A percentile compares a stretch with the other conserved stretches of the same genome.
Conservation (phyloP, 2,329 filamentous ascomycete species). For the Sarocladiaceae sp. region DNA sequence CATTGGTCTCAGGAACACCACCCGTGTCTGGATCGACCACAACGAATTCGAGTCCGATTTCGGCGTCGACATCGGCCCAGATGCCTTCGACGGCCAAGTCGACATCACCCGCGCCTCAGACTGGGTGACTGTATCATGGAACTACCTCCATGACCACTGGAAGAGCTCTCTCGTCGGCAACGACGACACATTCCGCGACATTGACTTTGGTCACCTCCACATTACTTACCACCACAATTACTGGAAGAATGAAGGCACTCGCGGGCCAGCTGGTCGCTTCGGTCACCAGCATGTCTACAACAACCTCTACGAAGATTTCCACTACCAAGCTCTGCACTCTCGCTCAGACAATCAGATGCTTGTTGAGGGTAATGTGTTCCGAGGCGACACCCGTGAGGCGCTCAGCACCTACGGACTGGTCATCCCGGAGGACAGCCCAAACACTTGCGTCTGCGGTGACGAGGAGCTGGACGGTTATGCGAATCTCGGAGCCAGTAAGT, state of each 20-base stretch:
- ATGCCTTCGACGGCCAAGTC: slow-evolving; percentile 39
- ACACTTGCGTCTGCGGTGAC: slow-evolving; percentile 48
- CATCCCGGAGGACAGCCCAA: slow-evolving; percentile 50
- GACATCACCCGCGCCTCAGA: slow-evolving; percentile 40
- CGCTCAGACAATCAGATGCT: slow-evolving; percentile 44
- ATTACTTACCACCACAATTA: slow-evolving; percentile 48
- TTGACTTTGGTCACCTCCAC: slow-evolving; percentile 39
- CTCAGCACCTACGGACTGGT: slow-evolving; percentile 51
- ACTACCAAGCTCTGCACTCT: slow-evolving; percentile 44
- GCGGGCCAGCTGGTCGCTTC: slow-evolving; percentile 44
- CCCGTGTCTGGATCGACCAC: slow-evolving; percentile 43
- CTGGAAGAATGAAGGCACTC: slow-evolving; percentile 40
- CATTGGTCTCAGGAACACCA: slow-evolving; percentile 40
- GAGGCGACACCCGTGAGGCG: slow-evolving; percentile 41
- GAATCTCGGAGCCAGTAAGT: slow-evolving; percentile 48
- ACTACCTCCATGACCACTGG: slow-evolving; percentile 46
- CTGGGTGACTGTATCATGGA: slow-evolving; percentile 43
- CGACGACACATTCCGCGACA: slow-evolving; percentile 30
- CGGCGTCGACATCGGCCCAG: slow-evolving; percentile 29
- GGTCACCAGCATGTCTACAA: slow-evolving; percentile 46
- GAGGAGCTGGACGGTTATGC: slow-evolving; percentile 50
- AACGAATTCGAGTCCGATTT: slow-evolving; percentile 39
- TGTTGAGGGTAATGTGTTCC: slow-evolving; percentile 45
- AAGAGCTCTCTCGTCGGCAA: slow-evolving; percentile 42
- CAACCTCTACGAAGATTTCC: slow-evolving; percentile 43